phyloP scores from a whole-genome alignment of 108 stramenopile species.

The Schizochytrium sp. region DNA sequence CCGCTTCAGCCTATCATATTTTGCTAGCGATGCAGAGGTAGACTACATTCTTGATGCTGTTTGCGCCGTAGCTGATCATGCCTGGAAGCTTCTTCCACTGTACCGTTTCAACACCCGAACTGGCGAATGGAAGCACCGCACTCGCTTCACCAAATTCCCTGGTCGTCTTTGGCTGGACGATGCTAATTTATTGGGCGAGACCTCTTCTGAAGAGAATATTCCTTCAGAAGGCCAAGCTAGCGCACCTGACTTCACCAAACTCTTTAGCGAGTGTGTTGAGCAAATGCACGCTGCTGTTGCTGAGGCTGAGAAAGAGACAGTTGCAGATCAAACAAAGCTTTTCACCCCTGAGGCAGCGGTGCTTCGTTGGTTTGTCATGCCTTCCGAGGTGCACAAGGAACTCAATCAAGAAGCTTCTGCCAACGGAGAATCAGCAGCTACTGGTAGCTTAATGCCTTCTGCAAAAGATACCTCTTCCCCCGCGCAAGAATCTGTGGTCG shows the following conservation, averaged over 20 bases:
- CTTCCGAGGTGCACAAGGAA: conserved; percentile 30
- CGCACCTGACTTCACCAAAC: not conserved
- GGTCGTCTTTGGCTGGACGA: conserved; percentile 54
- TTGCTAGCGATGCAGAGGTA: conserved; percentile 81
- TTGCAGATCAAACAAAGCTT: conserved; percentile 36
- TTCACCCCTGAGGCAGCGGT: not conserved
- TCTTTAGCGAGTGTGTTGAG: not conserved
- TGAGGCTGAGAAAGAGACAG: not conserved
- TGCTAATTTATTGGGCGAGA: conserved; percentile 19
- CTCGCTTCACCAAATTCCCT: conserved; percentile 59
- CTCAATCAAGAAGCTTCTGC: not conserved
- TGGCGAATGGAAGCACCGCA: conserved; percentile 66
- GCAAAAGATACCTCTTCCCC: not conserved
- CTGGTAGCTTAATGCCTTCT: no score
- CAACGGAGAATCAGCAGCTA: no score
- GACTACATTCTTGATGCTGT: conserved; percentile 90
- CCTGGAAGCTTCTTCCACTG: conserved; percentile 86
- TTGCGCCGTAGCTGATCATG: conserved; percentile 88
- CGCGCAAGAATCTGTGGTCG: not conserved
- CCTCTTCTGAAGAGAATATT: not conserved
- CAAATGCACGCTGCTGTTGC: not conserved
- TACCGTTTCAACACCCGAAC: conserved; percentile 80
- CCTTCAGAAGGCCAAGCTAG: not conserved
- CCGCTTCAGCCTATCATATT: conserved; percentile 86
- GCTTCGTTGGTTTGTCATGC: conserved; percentile 51